Evolutionary conservation across 139 green algal species (phyloP).

Genomic region (Penium margaritaceum): DNA sequence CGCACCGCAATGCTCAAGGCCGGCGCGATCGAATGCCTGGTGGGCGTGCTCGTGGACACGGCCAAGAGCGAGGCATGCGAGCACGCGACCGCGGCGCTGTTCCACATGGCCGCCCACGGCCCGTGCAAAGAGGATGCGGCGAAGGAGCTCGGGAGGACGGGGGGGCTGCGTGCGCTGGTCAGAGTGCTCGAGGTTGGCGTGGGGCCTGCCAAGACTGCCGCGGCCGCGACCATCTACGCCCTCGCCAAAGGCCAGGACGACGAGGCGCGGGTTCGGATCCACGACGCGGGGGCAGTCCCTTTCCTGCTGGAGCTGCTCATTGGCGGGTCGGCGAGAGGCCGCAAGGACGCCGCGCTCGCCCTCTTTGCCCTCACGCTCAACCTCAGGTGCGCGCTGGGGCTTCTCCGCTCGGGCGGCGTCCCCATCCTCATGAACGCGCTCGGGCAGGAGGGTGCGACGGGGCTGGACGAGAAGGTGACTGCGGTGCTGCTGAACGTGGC

Average conservation of each 20-base stretch:
- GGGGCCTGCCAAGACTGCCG: constrained; percentile 10
- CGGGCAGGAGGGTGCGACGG: not conserved
- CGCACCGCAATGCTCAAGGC: too few species aligned
- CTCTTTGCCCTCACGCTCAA: constrained; percentile 13
- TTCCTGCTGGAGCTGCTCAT: not conserved
- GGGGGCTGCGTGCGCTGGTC: too few species aligned
- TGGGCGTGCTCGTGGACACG: too few species aligned
- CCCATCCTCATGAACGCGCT: constrained; percentile 3
- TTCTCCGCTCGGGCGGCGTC: not conserved
- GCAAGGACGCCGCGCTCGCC: constrained; percentile 10
- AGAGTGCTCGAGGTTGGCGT: too few species aligned
- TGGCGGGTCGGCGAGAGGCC: not conserved
- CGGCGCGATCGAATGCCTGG: too few species aligned
- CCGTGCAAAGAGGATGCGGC: too few species aligned
- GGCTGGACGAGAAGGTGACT: constrained; percentile 14
- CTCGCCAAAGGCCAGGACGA: constrained; percentile 5
- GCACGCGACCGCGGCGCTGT: too few species aligned
- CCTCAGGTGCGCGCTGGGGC: not conserved
- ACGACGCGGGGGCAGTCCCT: not conserved
- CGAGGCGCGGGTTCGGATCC: not conserved
- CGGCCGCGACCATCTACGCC: constrained; percentile 6
- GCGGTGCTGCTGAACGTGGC: constrained; percentile 7
- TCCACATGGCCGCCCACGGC: too few species aligned
- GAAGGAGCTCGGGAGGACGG: too few species aligned
- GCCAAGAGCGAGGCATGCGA: too few species aligned